phyloP scores from a whole-genome alignment of 1,284 basidiomycete genomes.

The Sporisorium scitamineum region DNA sequence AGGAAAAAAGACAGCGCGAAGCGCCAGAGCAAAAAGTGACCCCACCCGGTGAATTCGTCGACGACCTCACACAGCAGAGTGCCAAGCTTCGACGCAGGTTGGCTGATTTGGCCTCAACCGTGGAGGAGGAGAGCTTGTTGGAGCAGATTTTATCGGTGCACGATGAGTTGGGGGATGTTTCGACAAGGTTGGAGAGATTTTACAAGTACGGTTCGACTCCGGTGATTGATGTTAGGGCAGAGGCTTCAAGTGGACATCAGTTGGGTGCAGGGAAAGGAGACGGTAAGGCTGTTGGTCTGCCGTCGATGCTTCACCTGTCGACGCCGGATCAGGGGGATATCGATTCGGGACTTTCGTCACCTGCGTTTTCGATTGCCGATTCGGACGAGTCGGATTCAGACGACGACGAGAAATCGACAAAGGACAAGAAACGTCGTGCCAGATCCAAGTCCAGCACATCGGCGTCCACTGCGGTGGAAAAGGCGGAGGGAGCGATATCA shows the following conservation, averaged over 20 bases:
- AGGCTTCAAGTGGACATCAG: neutral
- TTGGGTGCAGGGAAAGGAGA: neutral
- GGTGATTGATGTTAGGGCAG: slow-evolving; percentile 11
- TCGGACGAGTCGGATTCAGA: slow-evolving; percentile 53
- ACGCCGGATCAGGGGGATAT: slow-evolving; percentile 22
- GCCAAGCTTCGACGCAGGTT: slow-evolving; percentile 33
- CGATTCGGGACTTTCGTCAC: slow-evolving; percentile 47
- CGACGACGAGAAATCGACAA: neutral
- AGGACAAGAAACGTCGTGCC: neutral
- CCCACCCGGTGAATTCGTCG: slow-evolving; percentile 48
- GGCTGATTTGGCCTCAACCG: slow-evolving; percentile 27
- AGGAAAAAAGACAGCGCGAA: slow-evolving; percentile 46
- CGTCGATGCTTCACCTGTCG: slow-evolving; percentile 14
- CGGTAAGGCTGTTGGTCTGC: neutral
- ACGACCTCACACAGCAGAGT: slow-evolving; percentile 53
- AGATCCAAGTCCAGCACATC: neutral
- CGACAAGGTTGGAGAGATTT: slow-evolving; percentile 41
- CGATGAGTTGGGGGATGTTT: slow-evolving; percentile 53
- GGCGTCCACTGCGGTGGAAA: neutral
- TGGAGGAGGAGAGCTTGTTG: slow-evolving; percentile 35
- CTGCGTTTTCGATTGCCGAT: slow-evolving; percentile 59
- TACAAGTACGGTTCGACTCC: slow-evolving; percentile 31
- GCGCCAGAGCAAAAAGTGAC: slow-evolving; percentile 27
- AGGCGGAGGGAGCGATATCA: neutral
- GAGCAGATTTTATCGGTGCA: slow-evolving; percentile 44